Base-by-base conservation (phyloP, 2,329 filamentous ascomycete species). In the Aspergillus japonicus region DNA sequence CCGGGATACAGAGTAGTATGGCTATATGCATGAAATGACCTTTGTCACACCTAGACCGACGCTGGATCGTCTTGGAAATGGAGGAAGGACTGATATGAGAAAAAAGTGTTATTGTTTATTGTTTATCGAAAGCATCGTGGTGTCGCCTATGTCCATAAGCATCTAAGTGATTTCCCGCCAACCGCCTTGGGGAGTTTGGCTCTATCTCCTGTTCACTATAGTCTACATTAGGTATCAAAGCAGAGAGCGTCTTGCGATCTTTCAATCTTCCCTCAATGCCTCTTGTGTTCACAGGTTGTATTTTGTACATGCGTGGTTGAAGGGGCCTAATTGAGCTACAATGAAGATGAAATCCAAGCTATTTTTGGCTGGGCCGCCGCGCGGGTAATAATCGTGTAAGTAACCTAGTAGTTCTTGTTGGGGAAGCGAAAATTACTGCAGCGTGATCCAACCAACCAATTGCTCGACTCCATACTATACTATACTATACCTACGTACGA, bases 21-120 rank as follows among this genome's bases (percentile, higher is more conserved):
- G 67, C 68, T 73, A 70, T 66, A 67, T 69, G 63, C 64, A 66
- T 67, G 66, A 66, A 69, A 69, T 67, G 67, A 71, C 68, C 67
- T 64, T 69, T 60, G 59, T 65, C 65, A 62, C 65, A 63, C 68
- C 67, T 68, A 68, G 66, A 71, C 69, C 69, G 72, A 75, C 75
- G 75, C 75, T 77, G 75, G 75, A 73, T 73, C 75, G 75, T 74
- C 70, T 69, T 64, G 66, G 72, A 64, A 68, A 68, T 65, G 66
- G 71, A 64, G 64, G 62, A 64, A 62, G 66, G 61, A 59, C 64
- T 58, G 65, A 64, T 57, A 54, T 49, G 59, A 56, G 63, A 62
- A 66, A 64, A 67, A 68, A 69, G 66, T 68, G 63, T 66, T 64
- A 58, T 52, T 49, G 54, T 53, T 66, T 61, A 16, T 62, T 19